Conservation (phyloP, 495 filamentous ascomycete genomes). For the Penicillium subrubescens region DNA sequence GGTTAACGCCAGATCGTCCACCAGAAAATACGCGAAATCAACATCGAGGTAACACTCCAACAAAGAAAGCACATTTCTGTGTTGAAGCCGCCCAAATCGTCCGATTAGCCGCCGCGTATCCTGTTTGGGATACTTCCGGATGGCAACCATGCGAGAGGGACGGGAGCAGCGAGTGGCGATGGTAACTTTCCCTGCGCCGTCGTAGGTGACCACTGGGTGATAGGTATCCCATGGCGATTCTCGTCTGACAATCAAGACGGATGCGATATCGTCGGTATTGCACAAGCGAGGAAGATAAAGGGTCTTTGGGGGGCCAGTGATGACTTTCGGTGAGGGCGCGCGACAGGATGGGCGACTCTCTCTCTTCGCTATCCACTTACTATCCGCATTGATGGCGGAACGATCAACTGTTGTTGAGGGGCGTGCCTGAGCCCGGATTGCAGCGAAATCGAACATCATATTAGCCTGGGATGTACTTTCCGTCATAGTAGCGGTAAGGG, state of each 20-base stretch:
- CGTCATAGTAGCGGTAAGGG: neutral
- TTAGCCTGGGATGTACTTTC: neutral
- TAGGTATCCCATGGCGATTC: too few species aligned
- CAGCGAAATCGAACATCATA: neutral
- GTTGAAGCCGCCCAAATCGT: neutral
- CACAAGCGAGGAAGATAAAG: neutral
- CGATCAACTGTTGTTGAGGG: neutral
- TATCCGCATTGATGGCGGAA: neutral
- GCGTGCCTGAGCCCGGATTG: too few species aligned
- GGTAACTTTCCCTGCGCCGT: slow-evolving; percentile 8
- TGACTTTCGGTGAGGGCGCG: neutral
- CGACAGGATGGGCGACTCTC: neutral
- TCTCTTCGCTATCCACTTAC: neutral
- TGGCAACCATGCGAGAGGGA: slow-evolving; percentile 13
- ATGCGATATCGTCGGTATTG: neutral
- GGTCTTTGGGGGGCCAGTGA: neutral
- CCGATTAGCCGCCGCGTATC: slow-evolving; percentile 9
- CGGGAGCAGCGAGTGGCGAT: slow-evolving; percentile 11
- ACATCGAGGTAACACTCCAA: too few species aligned
- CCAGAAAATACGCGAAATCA: too few species aligned
- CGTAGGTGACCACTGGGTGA: slow-evolving; percentile 8
- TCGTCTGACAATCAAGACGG: neutral
- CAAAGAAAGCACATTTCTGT: too few species aligned
- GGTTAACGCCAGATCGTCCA: too few species aligned
- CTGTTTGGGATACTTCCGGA: slow-evolving; percentile 6